Evolutionary conservation across 179 eudicot species (phyloP), one percentile per base, ranked within the genome.

Genomic region (Silene vulgaris): DNA sequence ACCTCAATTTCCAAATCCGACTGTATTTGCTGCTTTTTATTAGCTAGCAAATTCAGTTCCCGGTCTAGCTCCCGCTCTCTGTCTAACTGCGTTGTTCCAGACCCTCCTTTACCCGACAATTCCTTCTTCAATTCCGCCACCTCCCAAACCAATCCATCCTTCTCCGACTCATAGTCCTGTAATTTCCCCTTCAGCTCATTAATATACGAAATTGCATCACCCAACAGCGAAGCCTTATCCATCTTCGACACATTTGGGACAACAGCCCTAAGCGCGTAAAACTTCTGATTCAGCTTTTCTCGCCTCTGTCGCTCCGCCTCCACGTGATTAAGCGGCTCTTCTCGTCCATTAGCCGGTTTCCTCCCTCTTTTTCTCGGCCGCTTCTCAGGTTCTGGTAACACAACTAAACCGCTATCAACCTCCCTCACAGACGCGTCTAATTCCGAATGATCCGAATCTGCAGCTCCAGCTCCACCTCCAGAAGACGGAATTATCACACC

Each of bases 171-270:
- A 0, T 40, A 21, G 2, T 64, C 72, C 17, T 84, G 84, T 0
- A 90, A 75, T 82, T 88, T 90, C 5, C 84, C 50, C 3, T 88
- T 93, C 11, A 93, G 81, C 79, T 93, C 98, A 17, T 85, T 89
- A 26, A 93, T 93, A 81, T 89, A 93, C 0, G 91, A 73, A 9
- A 91, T 91, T 3, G 98, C 93, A 63, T 93, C 98, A 0, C 95
- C 98, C 0, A 93, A 70, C 0, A 93, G 87, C 0, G 98, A 93
- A 0, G 98, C 98, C 40, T 92, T 92, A 65, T 92, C 97, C 97
- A 92, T 92, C 45, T 92, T 92, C 0, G 97, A 92, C 3, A 93
- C 98, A 37, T 93, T 93, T 0, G 98, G 98, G 32, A 93, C 98
- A 0, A 93, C 98, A 0, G 96, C 98, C 37, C 98, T 65, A 0